Conservation (phyloP, 345 rosid genomes). For the Carallia pectinifolia region DNA sequence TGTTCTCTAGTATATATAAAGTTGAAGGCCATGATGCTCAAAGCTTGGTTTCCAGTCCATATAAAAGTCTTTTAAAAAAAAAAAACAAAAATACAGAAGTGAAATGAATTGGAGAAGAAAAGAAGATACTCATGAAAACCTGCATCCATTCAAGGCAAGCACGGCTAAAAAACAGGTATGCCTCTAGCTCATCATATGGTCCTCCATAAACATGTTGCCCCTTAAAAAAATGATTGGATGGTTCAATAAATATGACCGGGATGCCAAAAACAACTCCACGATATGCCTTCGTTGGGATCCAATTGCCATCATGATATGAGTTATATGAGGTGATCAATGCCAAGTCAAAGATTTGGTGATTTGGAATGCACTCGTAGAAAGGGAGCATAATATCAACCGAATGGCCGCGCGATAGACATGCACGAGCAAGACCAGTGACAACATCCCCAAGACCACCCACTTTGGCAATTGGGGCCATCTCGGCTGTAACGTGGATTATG, state of each 20-base stretch:
- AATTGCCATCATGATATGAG: constrained; percentile 49
- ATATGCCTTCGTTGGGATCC: constrained; percentile 45
- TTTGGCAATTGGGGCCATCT: constrained; percentile 60
- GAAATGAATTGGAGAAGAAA: not conserved
- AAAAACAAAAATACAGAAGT: not conserved
- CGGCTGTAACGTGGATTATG: constrained; percentile 52
- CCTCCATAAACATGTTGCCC: constrained; percentile 55
- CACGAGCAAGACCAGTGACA: constrained; percentile 59
- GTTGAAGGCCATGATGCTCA: not conserved
- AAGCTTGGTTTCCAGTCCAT: not conserved
- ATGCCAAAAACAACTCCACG: constrained; percentile 45
- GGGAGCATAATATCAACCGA: constrained; percentile 54
- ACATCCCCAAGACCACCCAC: constrained; percentile 74
- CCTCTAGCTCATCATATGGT: constrained; percentile 54
- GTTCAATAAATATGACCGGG: constrained; percentile 48
- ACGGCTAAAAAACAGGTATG: constrained; percentile 53
- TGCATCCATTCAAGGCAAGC: constrained; percentile 71
- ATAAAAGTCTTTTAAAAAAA: no score
- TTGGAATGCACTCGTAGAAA: constrained; percentile 49
- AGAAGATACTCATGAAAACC: constrained; percentile 22
- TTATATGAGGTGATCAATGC: constrained; percentile 29
- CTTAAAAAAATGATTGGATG: constrained; percentile 50
- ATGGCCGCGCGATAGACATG: constrained; percentile 51
- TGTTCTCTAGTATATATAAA: not conserved
- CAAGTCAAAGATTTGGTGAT: constrained; percentile 38